Evolutionary conservation across 179 eudicot genomes (phyloP).

Genomic region (Beta lomatogona): DNA sequence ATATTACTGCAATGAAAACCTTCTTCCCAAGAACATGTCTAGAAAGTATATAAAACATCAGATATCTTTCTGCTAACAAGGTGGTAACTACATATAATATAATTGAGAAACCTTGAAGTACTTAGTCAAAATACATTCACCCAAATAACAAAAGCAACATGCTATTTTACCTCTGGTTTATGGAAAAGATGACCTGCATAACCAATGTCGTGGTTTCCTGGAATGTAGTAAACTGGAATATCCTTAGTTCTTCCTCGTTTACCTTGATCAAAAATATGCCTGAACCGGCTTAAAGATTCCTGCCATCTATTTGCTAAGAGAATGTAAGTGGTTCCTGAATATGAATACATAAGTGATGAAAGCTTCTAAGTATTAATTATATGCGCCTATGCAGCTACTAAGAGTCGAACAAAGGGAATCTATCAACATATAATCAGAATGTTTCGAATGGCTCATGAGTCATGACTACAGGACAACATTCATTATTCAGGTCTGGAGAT

Average conservation of each 20-base stretch:
- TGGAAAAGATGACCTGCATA: slow-evolving; percentile 58
- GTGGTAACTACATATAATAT: neutral
- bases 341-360: neutral
- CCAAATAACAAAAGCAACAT: neutral
- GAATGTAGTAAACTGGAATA: slow-evolving; percentile 55
- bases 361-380: neutral
- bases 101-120: slow-evolving; percentile 6
- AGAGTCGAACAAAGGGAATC: neutral
- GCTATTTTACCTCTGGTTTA: slow-evolving; percentile 59
- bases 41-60: neutral
- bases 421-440: neutral
- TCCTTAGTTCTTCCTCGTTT: slow-evolving; percentile 43
- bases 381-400: neutral
- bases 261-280: slow-evolving; percentile 78
- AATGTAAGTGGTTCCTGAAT: slow-evolving; percentile 24
- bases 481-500: neutral
- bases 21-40: neutral
- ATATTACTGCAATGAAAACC: neutral
- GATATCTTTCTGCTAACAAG: neutral
- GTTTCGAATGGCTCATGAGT: neutral
- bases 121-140: neutral
- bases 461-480: neutral
- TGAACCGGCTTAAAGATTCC: slow-evolving; percentile 82
- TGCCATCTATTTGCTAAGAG: slow-evolving; percentile 68
- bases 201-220: slow-evolving; percentile 95